A percentile compares a stretch with the other conserved stretches of the same genome.
Conservation (phyloP, 2,329 filamentous ascomycete species). For the Diplodia sapinea region DNA sequence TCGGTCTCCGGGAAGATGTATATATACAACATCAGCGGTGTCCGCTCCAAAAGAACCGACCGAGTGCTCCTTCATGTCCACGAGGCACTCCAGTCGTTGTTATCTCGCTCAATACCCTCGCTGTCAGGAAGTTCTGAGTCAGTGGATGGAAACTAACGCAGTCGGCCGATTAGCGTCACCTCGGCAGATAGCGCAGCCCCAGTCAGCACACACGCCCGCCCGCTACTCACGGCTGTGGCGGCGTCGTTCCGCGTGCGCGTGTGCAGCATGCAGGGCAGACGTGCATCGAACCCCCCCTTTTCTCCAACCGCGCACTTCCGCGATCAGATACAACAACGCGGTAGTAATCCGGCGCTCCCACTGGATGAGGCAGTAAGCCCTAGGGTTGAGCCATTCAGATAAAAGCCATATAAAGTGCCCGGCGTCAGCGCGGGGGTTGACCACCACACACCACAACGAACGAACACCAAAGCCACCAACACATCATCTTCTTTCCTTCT, state of each 20-base stretch:
- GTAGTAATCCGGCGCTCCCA: neutral
- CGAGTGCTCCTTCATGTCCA: neutral
- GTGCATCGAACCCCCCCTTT: neutral
- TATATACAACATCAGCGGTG: neutral
- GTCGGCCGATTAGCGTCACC: neutral
- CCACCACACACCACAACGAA: neutral
- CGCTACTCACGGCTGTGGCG: neutral
- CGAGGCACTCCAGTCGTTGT: neutral
- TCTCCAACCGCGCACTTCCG: conserved; percentile 1
- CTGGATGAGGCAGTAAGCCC: neutral
- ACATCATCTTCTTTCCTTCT: neutral
- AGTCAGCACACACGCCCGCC: too few relatives aligned
- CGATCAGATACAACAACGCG: neutral
- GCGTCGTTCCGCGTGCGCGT: conserved; percentile 24
- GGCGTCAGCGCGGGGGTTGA: neutral
- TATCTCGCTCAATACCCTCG: neutral
- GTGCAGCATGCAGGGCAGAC: neutral
- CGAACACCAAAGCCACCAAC: neutral
- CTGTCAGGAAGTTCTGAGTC: neutral
- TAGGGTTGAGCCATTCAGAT: neutral
- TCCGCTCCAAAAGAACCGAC: neutral
- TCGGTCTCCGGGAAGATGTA: neutral
- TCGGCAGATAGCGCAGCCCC: neutral
- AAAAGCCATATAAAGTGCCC: neutral
- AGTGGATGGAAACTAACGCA: neutral